Conservation (phyloP, 2,329 filamentous ascomycete genomes). For the Basipetospora chlamydospora region DNA sequence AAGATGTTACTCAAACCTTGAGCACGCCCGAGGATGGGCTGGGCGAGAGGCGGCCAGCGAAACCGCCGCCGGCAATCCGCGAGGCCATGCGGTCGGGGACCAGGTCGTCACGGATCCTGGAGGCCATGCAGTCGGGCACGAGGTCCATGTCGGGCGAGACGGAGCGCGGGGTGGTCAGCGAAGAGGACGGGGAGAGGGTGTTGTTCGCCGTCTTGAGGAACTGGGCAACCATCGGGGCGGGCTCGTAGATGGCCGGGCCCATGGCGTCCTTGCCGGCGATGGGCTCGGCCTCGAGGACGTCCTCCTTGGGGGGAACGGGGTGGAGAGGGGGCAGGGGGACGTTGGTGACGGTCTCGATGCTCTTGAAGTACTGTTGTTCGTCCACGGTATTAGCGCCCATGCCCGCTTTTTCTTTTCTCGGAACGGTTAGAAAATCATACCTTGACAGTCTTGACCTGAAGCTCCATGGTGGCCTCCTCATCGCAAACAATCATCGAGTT, state of each 20-base stretch:
- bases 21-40: no score
- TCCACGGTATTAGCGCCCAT: not conserved
- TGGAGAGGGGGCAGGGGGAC: constrained; percentile 1
- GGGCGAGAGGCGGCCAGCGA: constrained; percentile 28
- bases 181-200: not conserved
- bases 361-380: constrained; percentile 47
- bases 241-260: constrained; percentile 4
- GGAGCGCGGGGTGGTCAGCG: constrained; percentile 11
- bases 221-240: not conserved
- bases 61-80: constrained; percentile 22
- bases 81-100: constrained; percentile 48
- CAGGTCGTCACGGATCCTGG: no score
- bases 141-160: constrained; percentile 44
- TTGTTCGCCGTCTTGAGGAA: not conserved
- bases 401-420: constrained; percentile 4
- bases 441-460: constrained; percentile 61
- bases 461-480: constrained; percentile 60
- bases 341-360: constrained; percentile 35
- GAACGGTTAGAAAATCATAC: constrained; percentile 16
- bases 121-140: constrained; percentile 49
- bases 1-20: no score
- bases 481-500: constrained; percentile 75
- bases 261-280: constrained; percentile 1
- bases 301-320: constrained; percentile 4
- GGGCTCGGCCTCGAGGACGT: constrained; percentile 11